Evolutionary conservation across 2,329 filamentous ascomycete species (phyloP).

Genomic region (Blastomyces percursus): DNA sequence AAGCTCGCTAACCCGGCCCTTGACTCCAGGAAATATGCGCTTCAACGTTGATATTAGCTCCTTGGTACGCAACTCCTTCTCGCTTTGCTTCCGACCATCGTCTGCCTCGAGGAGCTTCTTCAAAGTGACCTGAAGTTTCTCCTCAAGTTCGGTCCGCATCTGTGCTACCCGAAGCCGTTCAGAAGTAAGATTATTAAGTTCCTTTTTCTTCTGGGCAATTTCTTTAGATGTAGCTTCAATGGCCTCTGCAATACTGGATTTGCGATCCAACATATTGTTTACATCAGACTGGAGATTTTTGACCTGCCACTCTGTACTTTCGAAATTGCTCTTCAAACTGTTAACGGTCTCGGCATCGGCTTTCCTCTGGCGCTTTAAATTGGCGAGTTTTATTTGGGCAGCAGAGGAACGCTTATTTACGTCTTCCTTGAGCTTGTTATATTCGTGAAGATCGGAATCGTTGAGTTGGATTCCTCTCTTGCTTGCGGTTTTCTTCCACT

Average conservation of each 20-base stretch:
- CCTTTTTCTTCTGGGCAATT: slow-evolving; percentile 81
- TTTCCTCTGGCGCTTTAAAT: slow-evolving; percentile 77
- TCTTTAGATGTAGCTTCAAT: slow-evolving; percentile 61
- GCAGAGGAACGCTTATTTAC: slow-evolving; percentile 71
- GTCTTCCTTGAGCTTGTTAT: slow-evolving; percentile 71
- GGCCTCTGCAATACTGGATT: slow-evolving; percentile 48
- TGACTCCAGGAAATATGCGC: slow-evolving; percentile 82
- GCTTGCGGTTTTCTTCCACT: slow-evolving; percentile 74
- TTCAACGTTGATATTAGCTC: slow-evolving; percentile 80
- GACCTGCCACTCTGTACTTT: slow-evolving; percentile 61
- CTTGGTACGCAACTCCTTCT: slow-evolving; percentile 65
- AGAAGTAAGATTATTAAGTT: slow-evolving; percentile 74
- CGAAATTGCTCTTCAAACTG: slow-evolving; percentile 78
- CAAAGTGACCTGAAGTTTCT: slow-evolving; percentile 74
- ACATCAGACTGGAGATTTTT: slow-evolving; percentile 65
- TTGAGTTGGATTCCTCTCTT: slow-evolving; percentile 79
- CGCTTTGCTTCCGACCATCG: slow-evolving; percentile 72
- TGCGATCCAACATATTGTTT: slow-evolving; percentile 56
- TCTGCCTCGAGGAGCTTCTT: slow-evolving; percentile 75
- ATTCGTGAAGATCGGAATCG: slow-evolving; percentile 78
- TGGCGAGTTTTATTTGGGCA: slow-evolving; percentile 73
- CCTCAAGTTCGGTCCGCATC: slow-evolving; percentile 76
- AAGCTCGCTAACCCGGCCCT: slow-evolving; percentile 78
- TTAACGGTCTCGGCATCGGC: slow-evolving; percentile 86
- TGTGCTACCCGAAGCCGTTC: slow-evolving; percentile 72